A percentile compares a stretch with the other conserved stretches of the same genome.
Evolutionary conservation across 805 yeast genomes (phyloP).

Genomic region (Saccharomycopsis sp.): DNA sequence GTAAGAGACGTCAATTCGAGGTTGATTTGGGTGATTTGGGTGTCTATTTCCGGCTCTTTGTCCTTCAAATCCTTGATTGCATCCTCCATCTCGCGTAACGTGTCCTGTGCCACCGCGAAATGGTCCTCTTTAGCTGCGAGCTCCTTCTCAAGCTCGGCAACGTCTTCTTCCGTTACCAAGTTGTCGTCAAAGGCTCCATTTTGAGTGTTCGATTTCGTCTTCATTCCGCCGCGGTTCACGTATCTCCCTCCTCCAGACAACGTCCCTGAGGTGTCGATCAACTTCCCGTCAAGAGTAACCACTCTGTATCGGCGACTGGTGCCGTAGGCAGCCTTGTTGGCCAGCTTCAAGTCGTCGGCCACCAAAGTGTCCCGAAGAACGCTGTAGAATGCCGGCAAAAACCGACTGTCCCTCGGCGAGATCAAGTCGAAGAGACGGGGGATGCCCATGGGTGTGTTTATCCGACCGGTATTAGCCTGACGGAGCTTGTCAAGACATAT

Average conservation of each 20-base stretch:
- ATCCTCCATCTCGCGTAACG: conserved; percentile 51
- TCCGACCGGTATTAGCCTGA: conserved; percentile 44
- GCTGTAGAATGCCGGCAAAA: conserved; percentile 84
- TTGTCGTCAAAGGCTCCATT: conserved; percentile 22
- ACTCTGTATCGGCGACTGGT: conserved; percentile 69
- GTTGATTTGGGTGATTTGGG: conserved; percentile 47
- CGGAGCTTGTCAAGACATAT: conserved; percentile 72
- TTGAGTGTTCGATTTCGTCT: conserved; percentile 31
- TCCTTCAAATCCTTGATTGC: conserved; percentile 54
- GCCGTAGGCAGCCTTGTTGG: conserved; percentile 85
- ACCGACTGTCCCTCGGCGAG: conserved; percentile 55
- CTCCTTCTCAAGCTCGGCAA: conserved; percentile 46
- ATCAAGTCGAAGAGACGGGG: conserved; percentile 84
- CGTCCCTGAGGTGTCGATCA: conserved; percentile 90
- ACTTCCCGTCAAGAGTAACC: conserved; percentile 86
- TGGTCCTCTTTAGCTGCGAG: conserved; percentile 47
- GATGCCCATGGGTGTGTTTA: conserved; percentile 66
- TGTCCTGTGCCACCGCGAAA: conserved; percentile 42
- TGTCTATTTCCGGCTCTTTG: conserved; percentile 64
- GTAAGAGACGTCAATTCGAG: conserved; percentile 60
- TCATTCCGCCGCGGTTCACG: conserved; percentile 73
- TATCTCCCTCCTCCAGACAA: conserved; percentile 93
- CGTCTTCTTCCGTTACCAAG: conserved; percentile 45
- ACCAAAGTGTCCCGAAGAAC: conserved; percentile 85
- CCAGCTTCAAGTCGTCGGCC: conserved; percentile 69